These are phyloP conservation scores for Lachnellula cervina DNA, from an alignment of 2,329 filamentous ascomycete species.

Conservation along the genomic window DNA sequence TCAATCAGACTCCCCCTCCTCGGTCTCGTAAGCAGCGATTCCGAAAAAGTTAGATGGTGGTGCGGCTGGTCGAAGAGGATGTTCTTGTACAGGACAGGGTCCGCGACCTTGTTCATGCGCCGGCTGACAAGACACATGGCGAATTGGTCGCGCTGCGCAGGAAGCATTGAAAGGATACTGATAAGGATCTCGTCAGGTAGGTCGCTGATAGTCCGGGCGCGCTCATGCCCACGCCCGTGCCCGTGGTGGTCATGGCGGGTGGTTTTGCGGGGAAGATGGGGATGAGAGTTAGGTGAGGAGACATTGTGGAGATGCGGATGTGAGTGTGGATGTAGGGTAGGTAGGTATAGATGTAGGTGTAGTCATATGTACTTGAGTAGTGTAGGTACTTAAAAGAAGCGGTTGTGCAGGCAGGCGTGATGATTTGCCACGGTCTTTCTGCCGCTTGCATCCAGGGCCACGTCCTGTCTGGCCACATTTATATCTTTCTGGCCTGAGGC, in stretches of 20 bases:
- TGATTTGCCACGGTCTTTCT: too few relatives aligned
- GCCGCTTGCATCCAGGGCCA: too few relatives aligned
- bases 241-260: background rate
- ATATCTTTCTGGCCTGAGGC: too few relatives aligned
- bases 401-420: too few relatives aligned
- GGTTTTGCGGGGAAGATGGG: background rate
- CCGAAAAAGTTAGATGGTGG: conserved; percentile 44
- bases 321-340: background rate
- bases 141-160: conserved; percentile 39
- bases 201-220: background rate
- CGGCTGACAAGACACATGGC: conserved; percentile 40
- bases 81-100: conserved; percentile 43
- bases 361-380: background rate
- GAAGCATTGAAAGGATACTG: conserved; percentile 37
- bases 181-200: conserved; percentile 39
- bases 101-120: conserved; percentile 40
- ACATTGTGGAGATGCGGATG: background rate
- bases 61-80: conserved; percentile 44
- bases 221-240: background rate
- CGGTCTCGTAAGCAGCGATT: conserved; percentile 42
- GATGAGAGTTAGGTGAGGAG: background rate
- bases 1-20: conserved; percentile 45
- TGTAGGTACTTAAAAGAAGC: background rate
- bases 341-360: background rate
- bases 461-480: too few relatives aligned